phyloP scores from a whole-genome alignment of 1,284 basidiomycete genomes.

The Moniliophthora roreri region DNA sequence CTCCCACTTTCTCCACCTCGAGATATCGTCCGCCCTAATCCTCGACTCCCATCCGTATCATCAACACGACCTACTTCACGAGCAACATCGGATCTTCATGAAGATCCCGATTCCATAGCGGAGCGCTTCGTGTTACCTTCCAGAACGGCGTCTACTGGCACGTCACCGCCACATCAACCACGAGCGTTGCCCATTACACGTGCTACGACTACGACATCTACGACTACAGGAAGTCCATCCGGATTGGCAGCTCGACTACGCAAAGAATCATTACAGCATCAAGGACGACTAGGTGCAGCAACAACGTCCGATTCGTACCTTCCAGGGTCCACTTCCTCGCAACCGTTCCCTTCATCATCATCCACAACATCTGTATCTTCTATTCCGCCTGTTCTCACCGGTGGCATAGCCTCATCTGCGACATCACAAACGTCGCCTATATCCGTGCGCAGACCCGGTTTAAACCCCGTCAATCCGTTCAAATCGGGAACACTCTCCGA shows the following conservation, averaged over 20 bases:
- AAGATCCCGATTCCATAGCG: slow-evolving; percentile 34
- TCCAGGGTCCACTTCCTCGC: not conserved
- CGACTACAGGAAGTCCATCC: slow-evolving; percentile 4
- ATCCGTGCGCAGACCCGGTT: slow-evolving; percentile 52
- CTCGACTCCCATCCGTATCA: not conserved
- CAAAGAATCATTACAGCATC: slow-evolving; percentile 7
- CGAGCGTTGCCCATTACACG: slow-evolving; percentile 29
- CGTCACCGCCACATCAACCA: not conserved
- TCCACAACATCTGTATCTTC: slow-evolving; percentile 25
- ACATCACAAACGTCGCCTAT: slow-evolving; percentile 43
- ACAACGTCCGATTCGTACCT: slow-evolving; percentile 11
- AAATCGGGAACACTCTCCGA: slow-evolving; percentile 68
- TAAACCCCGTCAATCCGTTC: slow-evolving; percentile 61
- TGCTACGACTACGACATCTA: slow-evolving; percentile 26
- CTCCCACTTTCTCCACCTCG: slow-evolving; percentile 41
- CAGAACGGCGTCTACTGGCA: slow-evolving; percentile 9
- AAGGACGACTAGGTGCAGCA: too few species aligned
- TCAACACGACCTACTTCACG: slow-evolving; percentile 3
- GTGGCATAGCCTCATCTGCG: slow-evolving; percentile 21
- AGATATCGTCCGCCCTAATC: slow-evolving; percentile 10
- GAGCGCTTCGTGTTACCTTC: slow-evolving; percentile 58
- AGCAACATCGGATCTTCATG: not conserved
- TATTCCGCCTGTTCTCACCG: slow-evolving; percentile 18
- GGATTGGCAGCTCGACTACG: slow-evolving; percentile 4
- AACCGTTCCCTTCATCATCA: slow-evolving; percentile 25